Evolutionary conservation across 2,329 filamentous ascomycete species (phyloP).

Genomic region (Aspergillus alliaceus): DNA sequence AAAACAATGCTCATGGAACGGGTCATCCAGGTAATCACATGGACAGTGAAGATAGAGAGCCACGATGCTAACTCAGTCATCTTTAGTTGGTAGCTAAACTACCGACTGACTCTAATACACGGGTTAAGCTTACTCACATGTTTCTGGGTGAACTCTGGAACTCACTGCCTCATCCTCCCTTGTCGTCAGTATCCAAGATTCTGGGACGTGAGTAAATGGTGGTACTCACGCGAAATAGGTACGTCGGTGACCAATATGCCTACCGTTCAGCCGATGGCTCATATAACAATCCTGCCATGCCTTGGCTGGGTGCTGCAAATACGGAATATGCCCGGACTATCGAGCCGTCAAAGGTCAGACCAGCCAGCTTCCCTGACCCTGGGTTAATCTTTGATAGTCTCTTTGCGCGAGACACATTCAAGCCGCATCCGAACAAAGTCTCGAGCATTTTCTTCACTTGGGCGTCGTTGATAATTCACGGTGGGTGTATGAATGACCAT

Average conservation of each 20-base stretch:
- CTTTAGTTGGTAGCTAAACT: conserved; percentile 63
- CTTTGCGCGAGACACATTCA: conserved; percentile 44
- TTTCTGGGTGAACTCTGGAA: conserved; percentile 72
- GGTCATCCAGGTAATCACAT: conserved; percentile 55
- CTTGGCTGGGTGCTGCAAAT: conserved; percentile 66
- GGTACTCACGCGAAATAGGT: conserved; percentile 31
- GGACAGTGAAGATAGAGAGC: background rate
- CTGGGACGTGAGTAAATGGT: conserved; percentile 59
- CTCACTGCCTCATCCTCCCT: conserved; percentile 69
- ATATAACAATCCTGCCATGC: conserved; percentile 67
- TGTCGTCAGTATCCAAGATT: conserved; percentile 56
- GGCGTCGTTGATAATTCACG: conserved; percentile 72
- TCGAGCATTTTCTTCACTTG: conserved; percentile 72
- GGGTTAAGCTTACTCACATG: conserved; percentile 63
- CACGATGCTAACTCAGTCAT: background rate
- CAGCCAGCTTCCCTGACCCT: conserved; percentile 69
- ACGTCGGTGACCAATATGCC: conserved; percentile 55
- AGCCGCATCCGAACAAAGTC: conserved; percentile 66
- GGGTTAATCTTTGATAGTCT: conserved; percentile 48
- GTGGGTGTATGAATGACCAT: conserved; percentile 36
- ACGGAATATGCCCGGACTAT: conserved; percentile 65
- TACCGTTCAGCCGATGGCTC: conserved; percentile 72
- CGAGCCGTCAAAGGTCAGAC: conserved; percentile 58
- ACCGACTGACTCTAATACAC: conserved; percentile 61
- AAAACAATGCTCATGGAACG: conserved; percentile 76